Percentiles rank a stretch among this genome's conserved stretches.
Conservation (phyloP, 441 rosid species). For the Bruguiera hainesii region DNA sequence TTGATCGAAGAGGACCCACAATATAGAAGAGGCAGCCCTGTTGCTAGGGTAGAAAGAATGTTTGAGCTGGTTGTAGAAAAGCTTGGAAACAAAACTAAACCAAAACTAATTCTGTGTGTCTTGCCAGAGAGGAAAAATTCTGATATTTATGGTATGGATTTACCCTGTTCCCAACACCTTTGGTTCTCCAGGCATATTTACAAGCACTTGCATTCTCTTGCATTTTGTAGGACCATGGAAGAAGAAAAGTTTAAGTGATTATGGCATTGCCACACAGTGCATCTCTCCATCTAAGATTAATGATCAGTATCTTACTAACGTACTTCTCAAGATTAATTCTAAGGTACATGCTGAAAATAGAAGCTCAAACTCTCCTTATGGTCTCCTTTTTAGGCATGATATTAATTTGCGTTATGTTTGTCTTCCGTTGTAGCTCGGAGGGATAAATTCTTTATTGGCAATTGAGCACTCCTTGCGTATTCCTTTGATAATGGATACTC, state of each 20-base stretch:
- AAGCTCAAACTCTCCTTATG: conserved; percentile 4
- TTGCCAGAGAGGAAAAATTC: conserved; percentile 85
- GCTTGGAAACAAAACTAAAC: conserved; percentile 42
- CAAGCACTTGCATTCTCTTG: conserved; percentile 16
- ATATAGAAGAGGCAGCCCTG: conserved; percentile 42
- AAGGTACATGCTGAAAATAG: conserved; percentile 52
- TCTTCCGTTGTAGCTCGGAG: conserved; percentile 67
- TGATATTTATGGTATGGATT: conserved; percentile 66
- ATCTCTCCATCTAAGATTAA: conserved; percentile 66
- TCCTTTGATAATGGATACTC: conserved; percentile 57
- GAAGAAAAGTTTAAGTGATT: conserved; percentile 61
- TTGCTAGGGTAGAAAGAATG: conserved; percentile 77
- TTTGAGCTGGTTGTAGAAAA: conserved; percentile 54
- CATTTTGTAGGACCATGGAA: conserved; percentile 84
- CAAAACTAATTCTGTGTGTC: conserved; percentile 69
- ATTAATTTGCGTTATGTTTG: conserved; percentile 9
- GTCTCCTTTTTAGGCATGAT: neutral
- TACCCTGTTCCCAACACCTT: conserved; percentile 7
- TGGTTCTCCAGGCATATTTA: too few relatives aligned
- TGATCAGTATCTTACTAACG: conserved; percentile 88
- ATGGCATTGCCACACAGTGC: conserved; percentile 84
- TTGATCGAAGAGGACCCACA: conserved; percentile 78
- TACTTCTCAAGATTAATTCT: conserved; percentile 81
- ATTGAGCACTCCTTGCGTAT: conserved; percentile 48
- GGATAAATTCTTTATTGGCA: conserved; percentile 84